These are phyloP conservation scores for Exophiala oligosperma DNA, from an alignment of 2,329 filamentous ascomycete genomes.

Conservation along the genomic window DNA sequence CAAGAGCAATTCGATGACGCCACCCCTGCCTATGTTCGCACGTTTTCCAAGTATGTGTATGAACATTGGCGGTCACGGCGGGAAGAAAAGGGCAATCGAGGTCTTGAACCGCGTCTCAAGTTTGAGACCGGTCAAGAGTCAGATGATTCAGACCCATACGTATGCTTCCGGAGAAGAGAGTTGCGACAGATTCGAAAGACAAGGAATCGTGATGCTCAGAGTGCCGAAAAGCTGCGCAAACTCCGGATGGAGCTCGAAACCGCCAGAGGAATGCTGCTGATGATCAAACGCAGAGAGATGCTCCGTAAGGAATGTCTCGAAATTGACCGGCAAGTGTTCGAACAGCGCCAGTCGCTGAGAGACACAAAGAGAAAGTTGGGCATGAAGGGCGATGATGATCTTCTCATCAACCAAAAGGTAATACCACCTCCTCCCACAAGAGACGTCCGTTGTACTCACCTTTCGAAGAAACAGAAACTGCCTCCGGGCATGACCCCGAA, in stretches of 20 bases:
- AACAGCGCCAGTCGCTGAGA: slow-evolving; percentile 79
- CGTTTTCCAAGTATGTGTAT: slow-evolving; percentile 76
- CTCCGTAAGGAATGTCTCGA: slow-evolving; percentile 75
- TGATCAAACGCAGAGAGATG: slow-evolving; percentile 77
- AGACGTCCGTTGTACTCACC: slow-evolving; percentile 37
- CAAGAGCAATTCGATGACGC: slow-evolving; percentile 65
- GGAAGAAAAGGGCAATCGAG: slow-evolving; percentile 65
- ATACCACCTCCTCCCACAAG: slow-evolving; percentile 16
- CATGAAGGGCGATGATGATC: slow-evolving; percentile 91
- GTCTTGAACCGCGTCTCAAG: slow-evolving; percentile 70
- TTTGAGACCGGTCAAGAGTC: slow-evolving; percentile 93
- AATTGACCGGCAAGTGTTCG: slow-evolving; percentile 75
- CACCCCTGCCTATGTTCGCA: slow-evolving; percentile 54
- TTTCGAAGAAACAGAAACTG: slow-evolving; percentile 69
- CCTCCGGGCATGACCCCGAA: slow-evolving; percentile 57
- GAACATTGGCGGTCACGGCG: slow-evolving; percentile 82
- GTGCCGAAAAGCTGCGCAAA: slow-evolving; percentile 90
- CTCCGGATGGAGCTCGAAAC: slow-evolving; percentile 88
- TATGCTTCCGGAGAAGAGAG: slow-evolving; percentile 95
- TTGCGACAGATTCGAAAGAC: slow-evolving; percentile 94
- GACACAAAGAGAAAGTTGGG: slow-evolving; percentile 83
- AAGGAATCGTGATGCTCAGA: slow-evolving; percentile 86
- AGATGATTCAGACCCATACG: slow-evolving; percentile 94
- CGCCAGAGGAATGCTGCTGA: slow-evolving; percentile 74
- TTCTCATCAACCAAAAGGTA: slow-evolving; percentile 88